Percentiles rank a stretch among this genome's conserved stretches.
Conservation (phyloP, 768 basidiomycete genomes). For the Mycena sanguinolenta region DNA sequence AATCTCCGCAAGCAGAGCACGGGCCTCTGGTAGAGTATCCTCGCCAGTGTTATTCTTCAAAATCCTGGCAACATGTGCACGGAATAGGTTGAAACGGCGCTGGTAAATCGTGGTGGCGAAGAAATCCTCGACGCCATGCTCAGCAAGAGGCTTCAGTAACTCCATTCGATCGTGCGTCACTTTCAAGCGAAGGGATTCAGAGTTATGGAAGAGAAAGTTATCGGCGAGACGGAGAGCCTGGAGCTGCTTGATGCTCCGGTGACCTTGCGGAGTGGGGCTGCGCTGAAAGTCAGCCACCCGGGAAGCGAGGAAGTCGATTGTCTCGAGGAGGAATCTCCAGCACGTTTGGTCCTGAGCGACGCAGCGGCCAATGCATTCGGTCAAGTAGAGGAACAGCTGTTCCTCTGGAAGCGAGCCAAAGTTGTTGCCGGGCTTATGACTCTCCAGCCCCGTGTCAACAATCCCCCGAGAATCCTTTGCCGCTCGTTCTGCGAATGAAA, state of each 20-base stretch:
- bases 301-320: conserved; percentile 26
- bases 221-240: conserved; percentile 26
- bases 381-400: conserved; percentile 30
- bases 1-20: conserved; percentile 26
- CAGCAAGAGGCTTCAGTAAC: conserved; percentile 24
- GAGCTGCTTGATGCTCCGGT: conserved; percentile 29
- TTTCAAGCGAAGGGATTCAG: conserved; percentile 17
- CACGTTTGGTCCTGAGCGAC: conserved; percentile 24
- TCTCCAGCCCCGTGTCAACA: conserved; percentile 22
- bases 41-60: conserved; percentile 24
- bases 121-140: conserved; percentile 29
- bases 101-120: conserved; percentile 24
- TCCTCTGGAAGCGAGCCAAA: conserved; percentile 24
- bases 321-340: conserved; percentile 29
- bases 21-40: conserved; percentile 29
- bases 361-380: conserved; percentile 31
- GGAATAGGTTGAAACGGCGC: conserved; percentile 29
- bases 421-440: conserved; percentile 7
- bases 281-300: conserved; percentile 22
- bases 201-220: conserved; percentile 30
- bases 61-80: conserved; percentile 16
- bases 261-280: conserved; percentile 27
- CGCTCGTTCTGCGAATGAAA: conserved; percentile 29
- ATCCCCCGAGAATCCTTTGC: conserved; percentile 19
- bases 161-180: conserved; percentile 33